A percentile compares a stretch with the other conserved stretches of the same genome.
Evolutionary conservation across 768 basidiomycete species (phyloP).

Genomic region (Boletus rubroflammeus): DNA sequence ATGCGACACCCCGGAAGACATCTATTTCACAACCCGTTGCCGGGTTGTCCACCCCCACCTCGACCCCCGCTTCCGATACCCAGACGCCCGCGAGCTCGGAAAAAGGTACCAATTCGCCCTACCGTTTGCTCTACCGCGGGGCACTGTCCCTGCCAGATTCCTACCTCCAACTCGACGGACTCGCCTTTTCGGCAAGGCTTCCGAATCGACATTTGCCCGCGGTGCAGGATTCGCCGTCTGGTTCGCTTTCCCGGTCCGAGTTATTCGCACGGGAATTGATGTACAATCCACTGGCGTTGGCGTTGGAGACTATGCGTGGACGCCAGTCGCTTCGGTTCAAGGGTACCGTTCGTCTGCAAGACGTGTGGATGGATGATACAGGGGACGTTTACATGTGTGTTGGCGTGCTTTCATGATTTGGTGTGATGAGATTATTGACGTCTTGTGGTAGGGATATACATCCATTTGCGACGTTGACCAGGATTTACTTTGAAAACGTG

Average conservation of each 20-base stretch:
- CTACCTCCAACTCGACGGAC: conserved; percentile 64
- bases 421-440: background rate
- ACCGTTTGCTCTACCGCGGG: conserved; percentile 71
- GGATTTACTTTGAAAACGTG: conserved; percentile 66
- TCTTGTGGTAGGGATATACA: conserved; percentile 57
- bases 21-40: background rate
- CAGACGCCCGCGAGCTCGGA: background rate
- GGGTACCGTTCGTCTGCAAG: conserved; percentile 48
- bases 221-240: conserved; percentile 27
- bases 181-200: conserved; percentile 60
- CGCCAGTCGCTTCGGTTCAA: conserved; percentile 59
- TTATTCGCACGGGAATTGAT: conserved; percentile 40
- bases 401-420: background rate
- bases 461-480: conserved; percentile 55
- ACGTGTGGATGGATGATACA: conserved; percentile 58
- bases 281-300: conserved; percentile 65
- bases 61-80: background rate
- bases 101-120: conserved; percentile 8
- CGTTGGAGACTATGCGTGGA: conserved; percentile 78
- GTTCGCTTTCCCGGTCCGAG: conserved; percentile 23
- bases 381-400: conserved; percentile 49
- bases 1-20: conserved; percentile 18
- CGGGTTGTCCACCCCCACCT: conserved; percentile 1
- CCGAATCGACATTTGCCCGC: conserved; percentile 29
- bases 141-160: conserved; percentile 73